Conservation (phyloP, 306 rosid species). For the Astragalus glycyphyllos region DNA sequence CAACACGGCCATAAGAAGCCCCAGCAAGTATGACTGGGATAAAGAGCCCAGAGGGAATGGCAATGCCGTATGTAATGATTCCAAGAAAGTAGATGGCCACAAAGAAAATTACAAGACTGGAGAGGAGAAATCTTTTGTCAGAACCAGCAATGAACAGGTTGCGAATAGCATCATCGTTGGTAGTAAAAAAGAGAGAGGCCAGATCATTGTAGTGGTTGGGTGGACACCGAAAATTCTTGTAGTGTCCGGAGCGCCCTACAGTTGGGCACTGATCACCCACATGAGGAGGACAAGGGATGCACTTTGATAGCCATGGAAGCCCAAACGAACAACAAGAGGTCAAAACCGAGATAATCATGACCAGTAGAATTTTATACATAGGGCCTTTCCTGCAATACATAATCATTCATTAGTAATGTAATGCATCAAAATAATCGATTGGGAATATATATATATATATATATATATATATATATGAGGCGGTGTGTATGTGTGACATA, state of each 20-base stretch:
- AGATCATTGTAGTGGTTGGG: constrained; percentile 78
- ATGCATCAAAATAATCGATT: background rate
- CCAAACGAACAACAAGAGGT: constrained; percentile 70
- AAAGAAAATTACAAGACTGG: constrained; percentile 72
- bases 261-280: constrained; percentile 66
- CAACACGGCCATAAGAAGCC: constrained; percentile 82
- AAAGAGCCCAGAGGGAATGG: constrained; percentile 89
- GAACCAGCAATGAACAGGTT: constrained; percentile 63
- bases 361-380: constrained; percentile 59
- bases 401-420: no score
- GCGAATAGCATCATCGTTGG: constrained; percentile 85
- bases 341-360: constrained; percentile 56
- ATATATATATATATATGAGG: no score
- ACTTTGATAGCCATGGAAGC: constrained; percentile 75
- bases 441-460: no score
- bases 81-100: constrained; percentile 66
- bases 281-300: constrained; percentile 72
- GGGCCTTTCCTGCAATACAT: constrained; percentile 68
- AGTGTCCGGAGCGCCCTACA: constrained; percentile 64
- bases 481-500: constrained; percentile 1
- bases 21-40: constrained; percentile 90
- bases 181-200: constrained; percentile 84
- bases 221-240: constrained; percentile 67
- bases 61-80: constrained; percentile 82
- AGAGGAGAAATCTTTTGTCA: constrained; percentile 60